These are phyloP conservation scores for Pestalotiopsis sp. DNA, from an alignment of 2,329 filamentous ascomycete genomes.

Conservation along the genomic window DNA sequence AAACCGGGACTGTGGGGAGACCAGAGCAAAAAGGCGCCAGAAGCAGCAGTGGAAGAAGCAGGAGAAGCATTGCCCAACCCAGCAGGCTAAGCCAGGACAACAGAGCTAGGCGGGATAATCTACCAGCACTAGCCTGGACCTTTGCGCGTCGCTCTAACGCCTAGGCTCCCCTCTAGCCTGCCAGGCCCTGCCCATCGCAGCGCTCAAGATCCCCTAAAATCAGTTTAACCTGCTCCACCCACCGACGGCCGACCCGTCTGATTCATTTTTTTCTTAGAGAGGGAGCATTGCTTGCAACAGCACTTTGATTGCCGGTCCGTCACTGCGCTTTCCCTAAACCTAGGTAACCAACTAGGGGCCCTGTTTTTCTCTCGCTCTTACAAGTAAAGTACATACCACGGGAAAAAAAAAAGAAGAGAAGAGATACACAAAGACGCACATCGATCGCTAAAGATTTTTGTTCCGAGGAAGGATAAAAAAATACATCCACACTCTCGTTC, in stretches of 20 bases:
- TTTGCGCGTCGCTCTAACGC: slow-evolving; percentile 1
- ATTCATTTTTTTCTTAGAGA: not conserved
- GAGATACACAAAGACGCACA: slow-evolving; percentile 4
- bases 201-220: not conserved
- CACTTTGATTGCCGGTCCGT: not conserved
- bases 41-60: not conserved
- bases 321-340: slow-evolving; percentile 1
- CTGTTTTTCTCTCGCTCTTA: not conserved
- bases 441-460: not conserved
- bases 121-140: not conserved
- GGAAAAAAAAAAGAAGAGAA: not conserved
- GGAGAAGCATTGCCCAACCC: not conserved
- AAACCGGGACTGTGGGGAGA: slow-evolving; percentile 10
- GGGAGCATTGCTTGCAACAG: not conserved
- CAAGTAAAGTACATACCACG: not conserved
- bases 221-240: not conserved
- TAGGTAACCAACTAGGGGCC: not conserved
- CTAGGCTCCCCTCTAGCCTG: not conserved
- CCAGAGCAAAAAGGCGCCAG: not conserved
- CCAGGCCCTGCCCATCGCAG: not conserved
- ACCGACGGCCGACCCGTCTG: slow-evolving; percentile 4
- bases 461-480: not conserved
- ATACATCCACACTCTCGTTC: not conserved
- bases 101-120: not conserved
- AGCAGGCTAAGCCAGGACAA: not conserved